Percentiles rank a stretch among this genome's conserved stretches.
Conservation (phyloP, 441 rosid species). For the Brassica hybrid region DNA sequence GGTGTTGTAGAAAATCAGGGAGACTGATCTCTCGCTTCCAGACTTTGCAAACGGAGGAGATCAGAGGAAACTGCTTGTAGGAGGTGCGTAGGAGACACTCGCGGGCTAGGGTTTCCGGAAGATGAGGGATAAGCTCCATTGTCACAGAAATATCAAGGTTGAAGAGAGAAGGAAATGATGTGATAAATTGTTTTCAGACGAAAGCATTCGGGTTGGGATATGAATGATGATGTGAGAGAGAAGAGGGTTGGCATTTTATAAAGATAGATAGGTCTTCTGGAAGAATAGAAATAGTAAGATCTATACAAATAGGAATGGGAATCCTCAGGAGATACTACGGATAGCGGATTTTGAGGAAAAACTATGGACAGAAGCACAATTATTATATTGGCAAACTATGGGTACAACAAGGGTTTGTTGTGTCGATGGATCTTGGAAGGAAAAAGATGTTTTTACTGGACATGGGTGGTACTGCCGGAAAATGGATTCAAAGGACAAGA, state of each 20-base stretch:
- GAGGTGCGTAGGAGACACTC: constrained; percentile 51
- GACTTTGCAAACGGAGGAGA: constrained; percentile 44
- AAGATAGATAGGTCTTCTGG: not conserved
- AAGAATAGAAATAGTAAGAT: not conserved
- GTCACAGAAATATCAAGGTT: not conserved
- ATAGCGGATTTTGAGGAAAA: too few relatives aligned
- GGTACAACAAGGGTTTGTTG: too few relatives aligned
- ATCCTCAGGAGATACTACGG: too few relatives aligned
- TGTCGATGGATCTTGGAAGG: too few relatives aligned
- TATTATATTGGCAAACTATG: too few relatives aligned
- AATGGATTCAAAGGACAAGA: too few relatives aligned
- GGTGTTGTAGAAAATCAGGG: constrained; percentile 37
- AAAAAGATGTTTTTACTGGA: too few relatives aligned
- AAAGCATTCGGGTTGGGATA: not conserved
- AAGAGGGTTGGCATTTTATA: not conserved
- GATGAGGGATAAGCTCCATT: constrained; percentile 50
- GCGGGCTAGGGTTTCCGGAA: constrained; percentile 48
- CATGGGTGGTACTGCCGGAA: too few relatives aligned
- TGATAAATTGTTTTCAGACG: not conserved
- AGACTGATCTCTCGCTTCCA: constrained; percentile 45
- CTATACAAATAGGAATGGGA: too few relatives aligned
- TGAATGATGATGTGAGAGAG: constrained; percentile 3
- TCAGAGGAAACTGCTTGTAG: constrained; percentile 30
- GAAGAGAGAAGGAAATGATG: not conserved
- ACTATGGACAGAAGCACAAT: too few relatives aligned